Conservation (phyloP, 768 basidiomycete genomes). For the Tricholoma furcatifolium region DNA sequence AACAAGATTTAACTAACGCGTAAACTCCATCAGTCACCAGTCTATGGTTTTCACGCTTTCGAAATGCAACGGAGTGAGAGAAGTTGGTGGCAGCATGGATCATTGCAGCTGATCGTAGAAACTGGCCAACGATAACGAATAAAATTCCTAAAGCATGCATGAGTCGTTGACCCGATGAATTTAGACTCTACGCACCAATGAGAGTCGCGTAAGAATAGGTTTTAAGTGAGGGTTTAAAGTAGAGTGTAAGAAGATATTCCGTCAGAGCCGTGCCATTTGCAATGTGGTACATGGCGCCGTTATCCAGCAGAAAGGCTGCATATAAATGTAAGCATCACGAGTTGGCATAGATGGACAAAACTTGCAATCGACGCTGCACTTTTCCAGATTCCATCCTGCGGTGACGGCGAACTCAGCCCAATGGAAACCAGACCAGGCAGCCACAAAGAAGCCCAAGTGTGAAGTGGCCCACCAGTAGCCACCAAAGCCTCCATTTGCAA, state of each 20-base stretch:
- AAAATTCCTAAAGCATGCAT: conserved; percentile 49
- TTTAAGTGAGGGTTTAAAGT: conserved; percentile 68
- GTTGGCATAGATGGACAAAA: conserved; percentile 13
- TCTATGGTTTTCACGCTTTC: conserved; percentile 68
- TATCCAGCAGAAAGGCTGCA: conserved; percentile 90
- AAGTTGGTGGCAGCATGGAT: conserved; percentile 93
- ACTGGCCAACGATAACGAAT: conserved; percentile 69
- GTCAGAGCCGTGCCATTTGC: conserved; percentile 76
- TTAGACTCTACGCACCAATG: conserved; percentile 44
- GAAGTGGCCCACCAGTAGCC: conserved; percentile 63
- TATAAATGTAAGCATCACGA: neutral
- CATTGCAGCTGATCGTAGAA: conserved; percentile 89
- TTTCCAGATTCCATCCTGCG: conserved; percentile 92
- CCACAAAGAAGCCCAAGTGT: conserved; percentile 81
- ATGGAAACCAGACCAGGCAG: conserved; percentile 86
- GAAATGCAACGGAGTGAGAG: conserved; percentile 82
- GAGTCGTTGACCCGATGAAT: neutral
- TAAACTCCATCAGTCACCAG: conserved; percentile 92
- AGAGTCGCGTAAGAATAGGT: conserved; percentile 52
- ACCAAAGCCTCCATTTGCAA: conserved; percentile 43
- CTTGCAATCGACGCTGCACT: conserved; percentile 92
- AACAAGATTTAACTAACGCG: conserved; percentile 47
- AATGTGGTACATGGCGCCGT: conserved; percentile 80
- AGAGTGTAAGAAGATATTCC: conserved; percentile 77
- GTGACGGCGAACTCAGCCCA: conserved; percentile 95